These are phyloP conservation scores for Cenchrus purpureus DNA, from an alignment of 176 grass and related monocot genomes.

Conservation along the genomic window DNA sequence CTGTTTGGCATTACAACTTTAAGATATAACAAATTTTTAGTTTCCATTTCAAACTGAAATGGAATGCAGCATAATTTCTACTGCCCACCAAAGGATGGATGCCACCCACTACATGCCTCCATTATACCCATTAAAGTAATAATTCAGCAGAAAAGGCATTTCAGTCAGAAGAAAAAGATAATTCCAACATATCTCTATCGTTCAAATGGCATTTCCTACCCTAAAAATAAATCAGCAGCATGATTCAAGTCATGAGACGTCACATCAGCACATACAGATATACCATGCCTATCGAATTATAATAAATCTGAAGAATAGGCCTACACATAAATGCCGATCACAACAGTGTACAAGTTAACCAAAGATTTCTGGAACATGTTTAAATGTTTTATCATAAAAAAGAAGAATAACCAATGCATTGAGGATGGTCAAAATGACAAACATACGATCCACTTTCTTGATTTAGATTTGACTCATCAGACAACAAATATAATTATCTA, in stretches of 20 bases:
- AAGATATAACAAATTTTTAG: not conserved
- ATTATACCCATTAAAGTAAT: not conserved
- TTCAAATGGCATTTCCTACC: not conserved
- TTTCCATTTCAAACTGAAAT: not conserved
- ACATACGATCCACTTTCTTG: not conserved
- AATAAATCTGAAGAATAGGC: not conserved
- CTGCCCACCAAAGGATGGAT: not conserved
- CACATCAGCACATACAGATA: not conserved
- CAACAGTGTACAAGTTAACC: not conserved
- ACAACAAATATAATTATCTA: conserved; percentile 20
- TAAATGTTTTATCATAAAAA: conserved; percentile 35
- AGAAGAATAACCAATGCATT: conserved; percentile 11
- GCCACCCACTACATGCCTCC: not conserved
- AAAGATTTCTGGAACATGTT: conserved; percentile 20
- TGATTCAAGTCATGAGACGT: not conserved
- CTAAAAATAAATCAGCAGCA: not conserved
- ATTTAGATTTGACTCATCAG: not conserved
- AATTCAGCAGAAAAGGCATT: not conserved
- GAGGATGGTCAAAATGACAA: conserved; percentile 8
- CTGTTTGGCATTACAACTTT: not conserved
- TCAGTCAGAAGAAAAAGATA: not conserved
- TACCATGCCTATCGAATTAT: not conserved
- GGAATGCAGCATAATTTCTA: not conserved
- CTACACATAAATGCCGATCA: not conserved
- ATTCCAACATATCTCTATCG: conserved; percentile 2